Percentiles rank a stretch among this genome's conserved stretches.
phyloP scores from a whole-genome alignment of 2,329 filamentous ascomycete species.

The Juglanconis oblonga region DNA sequence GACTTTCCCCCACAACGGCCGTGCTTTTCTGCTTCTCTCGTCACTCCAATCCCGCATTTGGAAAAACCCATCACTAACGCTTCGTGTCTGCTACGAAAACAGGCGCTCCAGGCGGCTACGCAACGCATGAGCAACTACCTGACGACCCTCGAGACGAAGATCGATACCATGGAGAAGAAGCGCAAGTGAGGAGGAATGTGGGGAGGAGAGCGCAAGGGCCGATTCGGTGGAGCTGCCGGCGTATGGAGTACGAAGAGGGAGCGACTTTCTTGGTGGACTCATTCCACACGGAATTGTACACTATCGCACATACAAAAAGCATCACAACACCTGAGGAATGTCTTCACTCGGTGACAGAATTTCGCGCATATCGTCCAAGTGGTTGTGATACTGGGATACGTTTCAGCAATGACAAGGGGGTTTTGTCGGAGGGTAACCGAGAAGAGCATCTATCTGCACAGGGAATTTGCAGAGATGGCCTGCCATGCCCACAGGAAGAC shows the following conservation, averaged over 20 bases:
- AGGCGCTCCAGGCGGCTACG: constrained; percentile 86
- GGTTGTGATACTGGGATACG: not conserved
- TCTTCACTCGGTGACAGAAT: not conserved
- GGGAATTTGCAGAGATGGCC: not conserved
- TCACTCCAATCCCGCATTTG: not conserved
- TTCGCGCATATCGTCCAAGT: not conserved
- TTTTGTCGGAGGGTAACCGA: not conserved
- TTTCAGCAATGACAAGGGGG: not conserved
- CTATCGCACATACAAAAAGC: not conserved
- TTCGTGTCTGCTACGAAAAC: constrained; percentile 5
- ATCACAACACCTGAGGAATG: not conserved
- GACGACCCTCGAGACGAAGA: constrained; percentile 75
- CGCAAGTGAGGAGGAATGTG: constrained; percentile 52
- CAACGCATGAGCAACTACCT: constrained; percentile 84
- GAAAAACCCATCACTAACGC: constrained; percentile 3
- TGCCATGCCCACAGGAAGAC: not conserved
- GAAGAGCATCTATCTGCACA: not conserved
- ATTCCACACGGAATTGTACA: not conserved
- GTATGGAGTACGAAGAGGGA: not conserved
- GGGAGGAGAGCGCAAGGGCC: not conserved
- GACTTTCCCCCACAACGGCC: not conserved
- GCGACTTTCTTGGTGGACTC: not conserved
- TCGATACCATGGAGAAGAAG: constrained; percentile 62
- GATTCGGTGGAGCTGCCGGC: not conserved
- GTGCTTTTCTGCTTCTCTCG: not conserved